A percentile compares a stretch with the other conserved stretches of the same genome.
Conservation (phyloP, 202 grass and related monocot genomes). For the Panicum hallii region DNA sequence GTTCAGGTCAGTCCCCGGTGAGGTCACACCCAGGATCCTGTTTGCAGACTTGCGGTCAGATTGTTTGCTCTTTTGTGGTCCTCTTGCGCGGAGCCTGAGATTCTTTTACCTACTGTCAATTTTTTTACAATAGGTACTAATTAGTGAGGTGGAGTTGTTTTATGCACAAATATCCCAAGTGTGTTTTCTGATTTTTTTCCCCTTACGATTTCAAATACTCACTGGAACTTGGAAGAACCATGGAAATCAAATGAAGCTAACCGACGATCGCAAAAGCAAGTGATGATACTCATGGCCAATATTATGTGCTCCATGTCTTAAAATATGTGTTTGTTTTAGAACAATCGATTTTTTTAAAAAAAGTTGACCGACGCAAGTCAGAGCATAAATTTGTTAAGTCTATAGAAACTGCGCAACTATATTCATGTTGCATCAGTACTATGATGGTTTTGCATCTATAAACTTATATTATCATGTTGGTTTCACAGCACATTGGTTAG, state of each 20-base stretch:
- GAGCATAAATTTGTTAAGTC: too few species aligned
- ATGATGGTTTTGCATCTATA: not conserved
- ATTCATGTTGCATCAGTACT: not conserved
- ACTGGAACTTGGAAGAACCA: too few species aligned
- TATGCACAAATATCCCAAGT: not conserved
- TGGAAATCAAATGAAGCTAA: not conserved
- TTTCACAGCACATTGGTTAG: not conserved
- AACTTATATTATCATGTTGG: not conserved
- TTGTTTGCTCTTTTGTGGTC: not conserved
- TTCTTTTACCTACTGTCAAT: not conserved
- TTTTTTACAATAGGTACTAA: too few species aligned
- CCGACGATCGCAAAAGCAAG: too few species aligned
- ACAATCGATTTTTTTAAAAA: too few species aligned
- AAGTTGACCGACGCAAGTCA: not conserved
- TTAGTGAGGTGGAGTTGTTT: not conserved
- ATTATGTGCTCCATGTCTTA: too few species aligned
- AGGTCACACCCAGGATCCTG: constrained; percentile 23
- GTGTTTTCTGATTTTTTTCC: too few species aligned
- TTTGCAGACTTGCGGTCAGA: not conserved
- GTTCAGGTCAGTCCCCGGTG: constrained; percentile 42
- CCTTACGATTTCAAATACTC: too few species aligned
- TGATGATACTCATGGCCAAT: too few species aligned
- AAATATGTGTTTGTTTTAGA: too few species aligned
- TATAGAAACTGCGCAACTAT: not conserved
- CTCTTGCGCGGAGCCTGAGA: not conserved